phyloP scores from a whole-genome alignment of 352 stramenopile genomes.

The Pythium coloratum region DNA sequence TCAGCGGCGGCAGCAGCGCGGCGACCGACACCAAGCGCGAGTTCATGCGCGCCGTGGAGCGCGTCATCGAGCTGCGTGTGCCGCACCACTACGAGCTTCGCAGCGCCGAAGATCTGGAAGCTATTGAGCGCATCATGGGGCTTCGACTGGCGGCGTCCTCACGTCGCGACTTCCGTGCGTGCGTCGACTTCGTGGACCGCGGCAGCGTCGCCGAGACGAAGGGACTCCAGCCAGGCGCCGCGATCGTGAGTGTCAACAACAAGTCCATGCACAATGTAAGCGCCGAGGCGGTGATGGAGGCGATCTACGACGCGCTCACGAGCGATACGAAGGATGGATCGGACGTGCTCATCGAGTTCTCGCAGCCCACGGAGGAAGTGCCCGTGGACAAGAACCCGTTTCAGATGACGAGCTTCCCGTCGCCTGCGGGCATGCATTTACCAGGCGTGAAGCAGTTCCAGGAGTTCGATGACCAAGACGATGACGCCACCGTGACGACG shows the following conservation, averaged over 20 bases:
- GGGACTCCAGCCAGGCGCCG: constrained; percentile 48
- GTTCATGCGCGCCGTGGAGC: constrained; percentile 46
- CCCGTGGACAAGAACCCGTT: constrained; percentile 69
- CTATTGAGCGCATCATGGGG: constrained; percentile 43
- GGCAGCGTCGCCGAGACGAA: constrained; percentile 49
- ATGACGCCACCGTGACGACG: not conserved
- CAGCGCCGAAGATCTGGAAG: constrained; percentile 34
- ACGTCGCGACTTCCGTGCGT: constrained; percentile 58
- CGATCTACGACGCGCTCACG: constrained; percentile 34
- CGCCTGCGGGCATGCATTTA: constrained; percentile 59
- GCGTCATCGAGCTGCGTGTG: constrained; percentile 49
- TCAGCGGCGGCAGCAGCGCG: not conserved
- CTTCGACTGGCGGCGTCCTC: constrained; percentile 60
- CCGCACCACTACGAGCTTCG: constrained; percentile 23
- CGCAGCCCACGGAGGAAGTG: constrained; percentile 63
- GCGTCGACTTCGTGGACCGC: constrained; percentile 64
- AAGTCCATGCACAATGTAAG: constrained; percentile 47
- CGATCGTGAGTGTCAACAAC: constrained; percentile 63
- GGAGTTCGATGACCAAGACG: constrained; percentile 27
- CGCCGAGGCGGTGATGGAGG: constrained; percentile 48
- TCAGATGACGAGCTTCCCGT: constrained; percentile 73
- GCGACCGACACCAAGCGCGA: constrained; percentile 6
- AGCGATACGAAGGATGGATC: not conserved
- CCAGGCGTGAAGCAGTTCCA: constrained; percentile 62
- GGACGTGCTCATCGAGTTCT: constrained; percentile 58